phyloP scores from a whole-genome alignment of 2,329 filamentous ascomycete species.

The Endoconidiophora polonica region DNA sequence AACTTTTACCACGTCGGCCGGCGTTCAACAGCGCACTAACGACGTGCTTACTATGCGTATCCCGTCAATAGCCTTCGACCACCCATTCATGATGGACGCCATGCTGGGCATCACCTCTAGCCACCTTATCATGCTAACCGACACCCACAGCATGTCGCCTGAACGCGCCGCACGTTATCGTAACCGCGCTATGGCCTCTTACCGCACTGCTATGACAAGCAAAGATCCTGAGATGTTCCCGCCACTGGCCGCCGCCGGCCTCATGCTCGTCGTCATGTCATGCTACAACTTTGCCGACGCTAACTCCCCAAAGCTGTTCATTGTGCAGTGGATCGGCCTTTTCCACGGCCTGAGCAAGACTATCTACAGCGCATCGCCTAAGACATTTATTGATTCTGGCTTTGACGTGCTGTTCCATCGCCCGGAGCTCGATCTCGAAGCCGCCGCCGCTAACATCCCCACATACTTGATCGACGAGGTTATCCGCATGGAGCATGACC shows the following conservation, averaged over 20 bases:
- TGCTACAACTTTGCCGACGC: slow-evolving; percentile 34
- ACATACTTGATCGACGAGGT: slow-evolving; percentile 33
- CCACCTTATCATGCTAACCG: slow-evolving; percentile 28
- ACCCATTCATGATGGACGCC: slow-evolving; percentile 38
- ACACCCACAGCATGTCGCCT: slow-evolving; percentile 24
- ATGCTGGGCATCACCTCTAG: slow-evolving; percentile 35
- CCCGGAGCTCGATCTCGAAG: slow-evolving; percentile 30
- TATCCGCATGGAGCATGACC: slow-evolving; percentile 24
- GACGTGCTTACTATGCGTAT: slow-evolving; percentile 30
- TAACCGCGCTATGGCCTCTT: slow-evolving; percentile 33
- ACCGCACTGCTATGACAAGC: slow-evolving; percentile 32
- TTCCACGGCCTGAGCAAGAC: slow-evolving; percentile 37
- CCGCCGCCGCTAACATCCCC: slow-evolving; percentile 26
- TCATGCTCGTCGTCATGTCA: slow-evolving; percentile 34
- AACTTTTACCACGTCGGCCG: slow-evolving; percentile 28
- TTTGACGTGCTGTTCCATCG: slow-evolving; percentile 32
- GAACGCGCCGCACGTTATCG: slow-evolving; percentile 28
- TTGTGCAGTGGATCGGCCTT: slow-evolving; percentile 39
- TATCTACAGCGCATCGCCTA: slow-evolving; percentile 23
- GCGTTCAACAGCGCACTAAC: slow-evolving; percentile 22
- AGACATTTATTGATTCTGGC: slow-evolving; percentile 24
- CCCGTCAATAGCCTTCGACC: slow-evolving; percentile 32
- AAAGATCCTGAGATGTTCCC: slow-evolving; percentile 29
- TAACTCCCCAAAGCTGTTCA: slow-evolving; percentile 28
- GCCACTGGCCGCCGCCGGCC: slow-evolving; percentile 33